Base-by-base conservation (phyloP, 2,329 filamentous ascomycete species). In the Talaromyces sp. region DNA sequence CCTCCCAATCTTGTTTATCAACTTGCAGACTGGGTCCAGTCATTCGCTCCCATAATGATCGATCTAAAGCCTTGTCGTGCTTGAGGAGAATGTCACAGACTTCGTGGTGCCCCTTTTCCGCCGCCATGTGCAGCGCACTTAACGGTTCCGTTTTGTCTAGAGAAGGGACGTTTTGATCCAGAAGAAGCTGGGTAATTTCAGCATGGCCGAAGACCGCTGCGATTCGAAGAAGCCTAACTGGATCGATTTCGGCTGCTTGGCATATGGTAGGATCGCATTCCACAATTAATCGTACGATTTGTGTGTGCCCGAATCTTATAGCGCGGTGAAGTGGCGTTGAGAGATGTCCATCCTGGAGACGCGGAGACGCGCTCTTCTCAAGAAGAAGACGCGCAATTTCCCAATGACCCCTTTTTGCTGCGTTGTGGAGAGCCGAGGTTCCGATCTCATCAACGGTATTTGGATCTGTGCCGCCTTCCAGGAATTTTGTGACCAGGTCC, bases 361-460 rank as follows among this genome's bases (percentile, higher is more conserved):
- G 30, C 11, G 46, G 46, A n/a, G 39, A 45, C 1, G 51, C 51
- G 7, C 41, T 33, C 16, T 49, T 49, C 22, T 49, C 51, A 1
- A 54, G 51, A 4, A 54, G 42, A n/a, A 47, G 29, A 14, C 51
- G 51, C 17, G 41, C 46, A 19, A 49, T 41, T 16, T 49, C 35
- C 51, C 51, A 54, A 35, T 54, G 46, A 1, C 41, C 46, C 17
- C 10, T 7, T 49, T 43, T 54, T 17, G 51, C 47, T 35, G 51
- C 51, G 24, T 50, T 54, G 36, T 54, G 47, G 5, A 54, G 46
- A 42, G 51, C 47, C 36, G 47, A 49, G 33, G 29, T 54, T 37
- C 51, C 51, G 22, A 50, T 22, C 7, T 49, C 46, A 41, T 54
- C 35, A 6, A 49, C 40, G 4, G 51, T 54, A 20, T 54, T 54